Evolutionary conservation across 257 asterid genomes (phyloP), one percentile per base, ranked within the genome.

Genomic region (Rhazya stricta): DNA sequence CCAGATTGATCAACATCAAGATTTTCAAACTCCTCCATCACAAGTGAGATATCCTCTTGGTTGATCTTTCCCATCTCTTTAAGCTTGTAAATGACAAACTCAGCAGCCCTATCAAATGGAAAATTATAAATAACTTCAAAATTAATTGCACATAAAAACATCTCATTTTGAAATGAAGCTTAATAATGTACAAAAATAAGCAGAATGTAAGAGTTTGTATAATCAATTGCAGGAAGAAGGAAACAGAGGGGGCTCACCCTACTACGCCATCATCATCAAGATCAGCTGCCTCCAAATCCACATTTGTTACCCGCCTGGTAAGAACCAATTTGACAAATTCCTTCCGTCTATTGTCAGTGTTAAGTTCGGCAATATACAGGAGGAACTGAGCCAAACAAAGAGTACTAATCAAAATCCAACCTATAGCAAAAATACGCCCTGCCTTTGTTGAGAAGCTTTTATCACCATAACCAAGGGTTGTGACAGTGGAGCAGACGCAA

Each of bases 1-100:
- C 98, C 99, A 69, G 98, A 92, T 68, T 92, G 97, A 88, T 95
- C 99, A 27, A 92, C 87, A 16, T 95, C 99, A 45, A 92, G 91
- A 48, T 69, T 62, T 43, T 92, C 89, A 62, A 95, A 95, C 84
- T 90, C 93, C 50, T 85, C 85, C 87, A 89, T 71, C 79, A 91
- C 71, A 74, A 78, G 77, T 18, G 83, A 43, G 13, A 95, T 80
- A 72, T 95, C 99, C 62, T 88, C 96, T 79, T 85, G 86, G 79
- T 50, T 84, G 80, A 95, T 86, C 83, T 92, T 95, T 75, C 99
- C 99, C 97, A 95, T 91, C 86, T 89, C 97, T 81, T 87, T 92
- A n/a, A 95, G 90, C 81, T 95, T 92, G 76, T 83, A 87, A 48
- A 95, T 29, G 43, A 86, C 77, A 71, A 88, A 95, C 69, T 95